These are phyloP conservation scores for Lomentospora prolificans DNA, from an alignment of 2,329 filamentous ascomycete genomes.

Conservation along the genomic window DNA sequence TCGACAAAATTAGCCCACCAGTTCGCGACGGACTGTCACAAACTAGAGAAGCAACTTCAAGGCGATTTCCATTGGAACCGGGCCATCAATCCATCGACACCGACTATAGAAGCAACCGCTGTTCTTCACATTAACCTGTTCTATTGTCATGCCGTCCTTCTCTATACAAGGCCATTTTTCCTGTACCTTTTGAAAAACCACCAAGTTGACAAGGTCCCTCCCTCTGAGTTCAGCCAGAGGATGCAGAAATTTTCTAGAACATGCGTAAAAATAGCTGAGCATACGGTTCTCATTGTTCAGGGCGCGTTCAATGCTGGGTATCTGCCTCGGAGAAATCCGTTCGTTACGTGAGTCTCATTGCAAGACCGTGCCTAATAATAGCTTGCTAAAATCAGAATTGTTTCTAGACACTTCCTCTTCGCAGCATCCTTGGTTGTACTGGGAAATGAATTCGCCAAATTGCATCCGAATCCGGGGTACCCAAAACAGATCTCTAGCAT, in stretches of 20 bases:
- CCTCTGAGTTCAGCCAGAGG: conserved; percentile 18
- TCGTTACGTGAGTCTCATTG: conserved; percentile 39
- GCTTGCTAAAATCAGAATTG: conserved; percentile 1
- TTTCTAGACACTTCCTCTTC: conserved; percentile 46
- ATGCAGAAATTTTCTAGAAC: conserved; percentile 39
- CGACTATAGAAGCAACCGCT: conserved; percentile 38
- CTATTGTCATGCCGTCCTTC: conserved; percentile 51
- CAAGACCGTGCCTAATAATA: background rate
- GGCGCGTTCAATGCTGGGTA: conserved; percentile 32
- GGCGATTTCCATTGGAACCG: conserved; percentile 5
- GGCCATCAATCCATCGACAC: conserved; percentile 1
- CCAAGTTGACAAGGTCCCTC: conserved; percentile 11
- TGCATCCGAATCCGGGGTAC: conserved; percentile 35
- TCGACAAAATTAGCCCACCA: conserved; percentile 47
- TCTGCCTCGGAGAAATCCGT: conserved; percentile 42
- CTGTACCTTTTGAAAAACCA: conserved; percentile 42
- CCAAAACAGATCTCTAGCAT: conserved; percentile 29
- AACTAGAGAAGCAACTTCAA: conserved; percentile 27
- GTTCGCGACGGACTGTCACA: conserved; percentile 36
- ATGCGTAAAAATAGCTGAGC: conserved; percentile 40
- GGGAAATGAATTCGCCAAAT: conserved; percentile 44
- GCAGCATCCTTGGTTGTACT: conserved; percentile 43
- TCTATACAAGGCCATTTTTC: conserved; percentile 56
- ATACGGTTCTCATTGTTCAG: conserved; percentile 37
- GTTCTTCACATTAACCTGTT: conserved; percentile 54